Base-by-base conservation (phyloP, 2,329 filamentous ascomycete species). In the Fusarium anthophilum region DNA sequence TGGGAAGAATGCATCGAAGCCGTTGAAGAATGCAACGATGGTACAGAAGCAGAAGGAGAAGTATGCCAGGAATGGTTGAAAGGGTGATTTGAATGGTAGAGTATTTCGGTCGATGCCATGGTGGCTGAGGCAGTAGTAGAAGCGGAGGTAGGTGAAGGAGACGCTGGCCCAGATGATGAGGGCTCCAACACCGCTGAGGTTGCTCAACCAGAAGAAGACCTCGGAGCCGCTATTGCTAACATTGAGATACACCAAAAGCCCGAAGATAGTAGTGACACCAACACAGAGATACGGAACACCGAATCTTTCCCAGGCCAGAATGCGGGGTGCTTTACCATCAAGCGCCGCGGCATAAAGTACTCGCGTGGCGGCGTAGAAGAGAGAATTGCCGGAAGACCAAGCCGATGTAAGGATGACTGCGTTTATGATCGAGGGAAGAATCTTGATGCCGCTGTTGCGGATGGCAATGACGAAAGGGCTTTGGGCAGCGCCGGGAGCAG, bases 1-100 rank as follows among this genome's bases (percentile, higher is more conserved):
- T 0, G 90, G 88, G 80, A 92, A 92, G 81, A 96, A 95, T 24
- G 92, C 88, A 51, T 91, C 88, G 80, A 95, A 95, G 3, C 93
- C 93, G 78, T 94, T 94, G 78, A 93, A 92, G 12, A 95, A 81
- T 6, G 88, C 89, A 15, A 95, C 84, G 28, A 94, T 82, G 5
- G 80, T 81, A 66, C 94, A 87, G 48, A 90, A 78, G 17, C 87
- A 78, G 13, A 94, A 86, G 20, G 87, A 86, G 60, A 88, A 81
- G 76, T 87, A 94, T 1, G 92, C 88, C 14, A 89, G 89, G 78
- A 91, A 94, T 1, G 93, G 89, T 78, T 91, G 89, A 8, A 87
- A 77, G 1, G 82, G 81, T 2, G 88, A 88, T 61, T 76, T 82
- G 83, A 87, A 91, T 0, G 89, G 89, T 3, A 90, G 81, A 1